These are phyloP conservation scores for Coemansia sp. DNA, from an alignment of 371 early-diverging fungal genomes.

Conservation along the genomic window DNA sequence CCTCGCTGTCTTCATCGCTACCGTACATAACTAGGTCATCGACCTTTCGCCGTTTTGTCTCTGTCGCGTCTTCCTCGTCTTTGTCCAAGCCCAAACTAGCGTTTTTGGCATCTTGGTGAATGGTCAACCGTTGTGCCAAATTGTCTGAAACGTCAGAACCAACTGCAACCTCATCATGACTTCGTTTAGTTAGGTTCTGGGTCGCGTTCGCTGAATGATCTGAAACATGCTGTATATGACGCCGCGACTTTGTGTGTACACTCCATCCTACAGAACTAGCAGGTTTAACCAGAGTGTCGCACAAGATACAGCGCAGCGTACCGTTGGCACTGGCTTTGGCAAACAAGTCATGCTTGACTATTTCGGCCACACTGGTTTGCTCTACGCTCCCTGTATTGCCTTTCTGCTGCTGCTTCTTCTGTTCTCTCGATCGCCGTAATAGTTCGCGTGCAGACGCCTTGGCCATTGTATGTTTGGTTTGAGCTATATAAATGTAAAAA, in stretches of 20 bases:
- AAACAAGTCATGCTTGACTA: background rate
- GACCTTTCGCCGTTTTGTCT: constrained; percentile 16
- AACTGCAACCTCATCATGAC: background rate
- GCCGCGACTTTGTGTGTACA: constrained; percentile 11
- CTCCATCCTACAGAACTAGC: constrained; percentile 16
- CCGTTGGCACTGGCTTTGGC: background rate
- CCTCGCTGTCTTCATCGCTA: constrained; percentile 5
- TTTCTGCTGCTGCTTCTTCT: constrained; percentile 25
- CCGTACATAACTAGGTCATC: constrained; percentile 8
- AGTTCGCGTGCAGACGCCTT: constrained; percentile 39
- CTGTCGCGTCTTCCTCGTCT: background rate
- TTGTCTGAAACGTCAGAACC: constrained; percentile 1
- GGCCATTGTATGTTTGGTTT: constrained; percentile 9
- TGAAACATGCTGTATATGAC: constrained; percentile 2
- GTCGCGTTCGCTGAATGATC: background rate
- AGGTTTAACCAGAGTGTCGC: constrained; percentile 7
- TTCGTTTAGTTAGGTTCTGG: background rate
- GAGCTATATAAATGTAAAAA: background rate
- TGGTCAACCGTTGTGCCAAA: background rate
- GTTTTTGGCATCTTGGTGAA: background rate
- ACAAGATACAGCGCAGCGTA: background rate
- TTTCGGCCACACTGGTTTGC: background rate
- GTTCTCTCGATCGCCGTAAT: constrained; percentile 34
- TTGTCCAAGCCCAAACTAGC: background rate
- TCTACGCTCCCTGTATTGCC: background rate